phyloP scores from a whole-genome alignment of 768 basidiomycete genomes.

The Grammothele lineata region DNA sequence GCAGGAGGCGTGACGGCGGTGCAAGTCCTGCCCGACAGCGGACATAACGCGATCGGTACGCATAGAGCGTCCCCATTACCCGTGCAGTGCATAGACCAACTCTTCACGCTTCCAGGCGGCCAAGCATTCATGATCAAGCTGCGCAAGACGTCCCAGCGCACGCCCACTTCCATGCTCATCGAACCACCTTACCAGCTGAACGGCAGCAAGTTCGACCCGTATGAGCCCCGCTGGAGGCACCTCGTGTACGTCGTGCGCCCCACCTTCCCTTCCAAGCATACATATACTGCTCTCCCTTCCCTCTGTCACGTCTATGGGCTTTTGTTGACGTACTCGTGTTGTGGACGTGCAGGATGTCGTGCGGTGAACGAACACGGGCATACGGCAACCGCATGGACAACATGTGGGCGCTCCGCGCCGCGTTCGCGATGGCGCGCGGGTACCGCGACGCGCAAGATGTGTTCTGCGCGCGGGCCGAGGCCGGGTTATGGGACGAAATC shows the following conservation, averaged over 20 bases:
- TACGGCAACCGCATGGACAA: constrained; percentile 65
- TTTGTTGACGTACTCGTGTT: not conserved
- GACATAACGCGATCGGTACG: constrained; percentile 70
- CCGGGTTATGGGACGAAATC: constrained; percentile 35
- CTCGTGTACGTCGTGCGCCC: constrained; percentile 54
- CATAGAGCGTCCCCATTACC: constrained; percentile 18
- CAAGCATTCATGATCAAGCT: constrained; percentile 88
- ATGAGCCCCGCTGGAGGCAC: constrained; percentile 65
- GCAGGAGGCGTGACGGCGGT: constrained; percentile 88
- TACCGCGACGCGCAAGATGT: constrained; percentile 66
- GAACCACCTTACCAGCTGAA: constrained; percentile 74
- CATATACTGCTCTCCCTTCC: constrained; percentile 5
- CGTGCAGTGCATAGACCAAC: constrained; percentile 14
- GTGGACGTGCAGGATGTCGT: constrained; percentile 30
- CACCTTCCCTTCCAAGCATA: not conserved
- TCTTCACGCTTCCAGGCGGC: constrained; percentile 48
- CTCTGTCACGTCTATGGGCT: not conserved
- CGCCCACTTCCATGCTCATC: constrained; percentile 76
- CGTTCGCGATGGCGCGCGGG: constrained; percentile 70
- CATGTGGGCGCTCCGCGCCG: constrained; percentile 74
- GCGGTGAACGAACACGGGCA: constrained; percentile 35
- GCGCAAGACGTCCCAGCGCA: constrained; percentile 70
- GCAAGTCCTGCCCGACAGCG: constrained; percentile 75
- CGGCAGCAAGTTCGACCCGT: constrained; percentile 34
- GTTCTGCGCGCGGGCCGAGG: constrained; percentile 62